Evolutionary conservation across 768 basidiomycete genomes (phyloP).

Genomic region (Suillus subluteus): DNA sequence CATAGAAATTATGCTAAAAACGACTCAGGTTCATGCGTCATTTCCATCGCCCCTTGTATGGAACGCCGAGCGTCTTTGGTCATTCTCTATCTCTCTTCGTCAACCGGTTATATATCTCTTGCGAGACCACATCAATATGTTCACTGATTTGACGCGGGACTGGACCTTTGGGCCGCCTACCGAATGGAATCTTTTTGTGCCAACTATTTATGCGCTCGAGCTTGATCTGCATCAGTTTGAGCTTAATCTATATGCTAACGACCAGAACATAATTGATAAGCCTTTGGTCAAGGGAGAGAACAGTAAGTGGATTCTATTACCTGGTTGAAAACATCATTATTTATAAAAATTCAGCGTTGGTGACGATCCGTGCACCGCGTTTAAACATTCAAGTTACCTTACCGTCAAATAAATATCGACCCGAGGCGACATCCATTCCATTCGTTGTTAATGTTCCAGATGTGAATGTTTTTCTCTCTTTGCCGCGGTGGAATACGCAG

Average conservation of each 20-base stretch:
- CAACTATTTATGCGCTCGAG: constrained; percentile 74
- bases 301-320: constrained; percentile 45
- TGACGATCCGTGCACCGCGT: constrained; percentile 63
- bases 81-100: constrained; percentile 68
- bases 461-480: constrained; percentile 57
- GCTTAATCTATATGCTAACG: constrained; percentile 85
- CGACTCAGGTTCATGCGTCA: constrained; percentile 61
- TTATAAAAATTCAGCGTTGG: constrained; percentile 57
- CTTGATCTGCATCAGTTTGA: constrained; percentile 76
- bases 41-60: constrained; percentile 84
- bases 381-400: constrained; percentile 58
- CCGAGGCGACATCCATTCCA: constrained; percentile 65
- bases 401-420: constrained; percentile 72
- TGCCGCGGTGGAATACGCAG: constrained; percentile 92
- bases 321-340: neutral
- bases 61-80: constrained; percentile 83
- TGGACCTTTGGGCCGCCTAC: constrained; percentile 85
- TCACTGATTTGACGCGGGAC: constrained; percentile 90
- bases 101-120: constrained; percentile 78
- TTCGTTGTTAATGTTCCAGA: constrained; percentile 67
- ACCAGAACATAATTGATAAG: constrained; percentile 95
- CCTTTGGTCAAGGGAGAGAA: constrained; percentile 84
- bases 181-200: constrained; percentile 83
- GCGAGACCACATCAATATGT: constrained; percentile 93
- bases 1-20: constrained; percentile 12